A percentile compares a stretch with the other conserved stretches of the same genome.
Evolutionary conservation across 129 eudicot species (phyloP).

Genomic region (Centrapalus pauciflorus): DNA sequence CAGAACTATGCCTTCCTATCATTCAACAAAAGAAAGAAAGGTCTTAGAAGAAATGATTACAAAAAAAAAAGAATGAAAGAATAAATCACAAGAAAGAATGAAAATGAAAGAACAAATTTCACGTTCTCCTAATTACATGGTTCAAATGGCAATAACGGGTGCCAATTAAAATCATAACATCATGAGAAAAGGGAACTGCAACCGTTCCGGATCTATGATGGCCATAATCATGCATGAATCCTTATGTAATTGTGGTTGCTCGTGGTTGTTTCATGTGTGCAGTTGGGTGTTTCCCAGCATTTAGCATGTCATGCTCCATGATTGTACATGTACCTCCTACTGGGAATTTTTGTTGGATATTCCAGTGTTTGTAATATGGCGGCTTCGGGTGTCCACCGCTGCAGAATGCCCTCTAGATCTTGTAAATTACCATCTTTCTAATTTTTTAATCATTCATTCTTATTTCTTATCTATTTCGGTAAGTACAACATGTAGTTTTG

Average conservation of each 20-base stretch:
- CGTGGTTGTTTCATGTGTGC: neutral
- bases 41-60: neutral
- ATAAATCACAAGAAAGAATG: neutral
- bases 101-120: neutral
- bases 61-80: slow-evolving; percentile 6
- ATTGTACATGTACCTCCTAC: too few relatives aligned
- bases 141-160: slow-evolving; percentile 1
- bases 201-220: neutral
- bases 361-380: neutral
- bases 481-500: too few relatives aligned
- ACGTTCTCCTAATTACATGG: neutral
- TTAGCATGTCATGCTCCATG: too few relatives aligned
- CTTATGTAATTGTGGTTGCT: neutral
- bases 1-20: slow-evolving; percentile 83
- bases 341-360: neutral
- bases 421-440: neutral
- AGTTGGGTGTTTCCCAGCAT: neutral
- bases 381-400: neutral
- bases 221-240: neutral
- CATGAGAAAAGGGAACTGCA: neutral
- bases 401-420: neutral
- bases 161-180: neutral
- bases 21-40: slow-evolving; percentile 10
- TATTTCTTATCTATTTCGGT: too few relatives aligned
- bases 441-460: too few relatives aligned